Percentiles rank a stretch among this genome's conserved stretches.
Evolutionary conservation across 2,329 filamentous ascomycete species (phyloP).

Genomic region (Verticillium nonalfalfae): DNA sequence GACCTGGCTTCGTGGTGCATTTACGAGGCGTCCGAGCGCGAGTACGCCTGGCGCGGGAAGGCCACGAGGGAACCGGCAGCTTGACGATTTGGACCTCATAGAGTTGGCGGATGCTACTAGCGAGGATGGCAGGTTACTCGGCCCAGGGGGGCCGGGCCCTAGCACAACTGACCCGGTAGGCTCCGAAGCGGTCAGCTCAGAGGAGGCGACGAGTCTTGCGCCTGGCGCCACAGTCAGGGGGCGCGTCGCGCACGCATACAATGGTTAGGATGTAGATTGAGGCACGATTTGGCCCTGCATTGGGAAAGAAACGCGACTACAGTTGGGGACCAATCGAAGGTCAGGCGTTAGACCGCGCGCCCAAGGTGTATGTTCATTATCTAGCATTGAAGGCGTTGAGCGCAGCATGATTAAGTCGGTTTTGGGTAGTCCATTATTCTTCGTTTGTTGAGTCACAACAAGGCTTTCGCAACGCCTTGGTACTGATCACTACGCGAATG

Average conservation of each 20-base stretch:
- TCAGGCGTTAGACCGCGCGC: not conserved
- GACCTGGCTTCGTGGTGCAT: conserved; percentile 82
- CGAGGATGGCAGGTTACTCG: conserved; percentile 39
- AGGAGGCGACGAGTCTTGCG: not conserved
- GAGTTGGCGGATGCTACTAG: conserved; percentile 60
- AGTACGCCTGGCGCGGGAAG: conserved; percentile 17
- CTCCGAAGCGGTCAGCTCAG: not conserved
- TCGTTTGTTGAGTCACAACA: not conserved
- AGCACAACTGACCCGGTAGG: conserved; percentile 2
- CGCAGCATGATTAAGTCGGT: not conserved
- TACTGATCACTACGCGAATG: not conserved
- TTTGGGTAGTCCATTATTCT: not conserved
- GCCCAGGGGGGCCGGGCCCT: conserved; percentile 5
- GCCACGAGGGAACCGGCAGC: conserved; percentile 23
- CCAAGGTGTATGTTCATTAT: not conserved
- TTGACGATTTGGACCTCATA: conserved; percentile 57
- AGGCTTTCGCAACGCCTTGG: not conserved
- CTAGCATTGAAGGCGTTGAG: not conserved
- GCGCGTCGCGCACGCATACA: not conserved
- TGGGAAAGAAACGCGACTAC: not conserved
- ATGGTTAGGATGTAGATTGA: not conserved
- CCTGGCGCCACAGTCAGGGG: not conserved
- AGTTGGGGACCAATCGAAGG: not conserved
- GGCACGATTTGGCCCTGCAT: not conserved
- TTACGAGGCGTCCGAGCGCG: conserved; percentile 53